Conservation (phyloP, 2,329 filamentous ascomycete genomes). For the Orbilia quercus region DNA sequence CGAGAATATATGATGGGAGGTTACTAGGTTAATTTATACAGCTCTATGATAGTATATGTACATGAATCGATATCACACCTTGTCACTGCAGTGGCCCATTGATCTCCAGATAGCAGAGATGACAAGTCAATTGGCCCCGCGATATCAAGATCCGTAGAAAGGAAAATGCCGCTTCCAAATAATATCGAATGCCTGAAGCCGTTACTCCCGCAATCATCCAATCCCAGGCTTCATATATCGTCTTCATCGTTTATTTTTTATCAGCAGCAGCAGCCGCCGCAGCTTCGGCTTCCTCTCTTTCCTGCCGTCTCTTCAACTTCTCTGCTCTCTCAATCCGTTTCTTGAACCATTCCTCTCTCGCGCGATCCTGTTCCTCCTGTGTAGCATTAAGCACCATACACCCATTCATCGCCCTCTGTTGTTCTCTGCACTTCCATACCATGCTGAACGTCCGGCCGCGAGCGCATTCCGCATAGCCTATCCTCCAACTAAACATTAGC, state of each 20-base stretch:
- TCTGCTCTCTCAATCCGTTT: slow-evolving; percentile 73
- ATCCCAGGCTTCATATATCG: neutral
- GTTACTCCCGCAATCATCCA: neutral
- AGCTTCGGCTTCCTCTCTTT: slow-evolving; percentile 38
- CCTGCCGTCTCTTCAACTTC: slow-evolving; percentile 37
- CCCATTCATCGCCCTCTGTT: slow-evolving; percentile 87
- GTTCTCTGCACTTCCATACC: slow-evolving; percentile 82
- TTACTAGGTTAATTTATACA: slow-evolving; percentile 41
- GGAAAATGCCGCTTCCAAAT: neutral
- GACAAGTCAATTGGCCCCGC: slow-evolving; percentile 1
- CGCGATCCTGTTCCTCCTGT: slow-evolving; percentile 83
- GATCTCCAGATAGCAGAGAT: neutral
- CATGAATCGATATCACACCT: too few relatives aligned
- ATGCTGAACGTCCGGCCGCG: slow-evolving; percentile 85
- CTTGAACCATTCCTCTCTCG: slow-evolving; percentile 92
- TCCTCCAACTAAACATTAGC: slow-evolving; percentile 1
- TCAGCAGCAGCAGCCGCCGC: slow-evolving; percentile 12
- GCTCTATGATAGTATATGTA: slow-evolving; percentile 43
- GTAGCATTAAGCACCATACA: slow-evolving; percentile 93
- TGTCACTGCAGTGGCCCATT: neutral
- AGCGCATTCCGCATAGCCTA: slow-evolving; percentile 93
- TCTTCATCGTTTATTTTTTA: slow-evolving; percentile 18
- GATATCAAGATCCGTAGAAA: neutral
- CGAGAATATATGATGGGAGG: slow-evolving; percentile 4
- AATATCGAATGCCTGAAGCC: too few relatives aligned